phyloP scores from a whole-genome alignment of 345 rosid species.

The Syzygium grande region DNA sequence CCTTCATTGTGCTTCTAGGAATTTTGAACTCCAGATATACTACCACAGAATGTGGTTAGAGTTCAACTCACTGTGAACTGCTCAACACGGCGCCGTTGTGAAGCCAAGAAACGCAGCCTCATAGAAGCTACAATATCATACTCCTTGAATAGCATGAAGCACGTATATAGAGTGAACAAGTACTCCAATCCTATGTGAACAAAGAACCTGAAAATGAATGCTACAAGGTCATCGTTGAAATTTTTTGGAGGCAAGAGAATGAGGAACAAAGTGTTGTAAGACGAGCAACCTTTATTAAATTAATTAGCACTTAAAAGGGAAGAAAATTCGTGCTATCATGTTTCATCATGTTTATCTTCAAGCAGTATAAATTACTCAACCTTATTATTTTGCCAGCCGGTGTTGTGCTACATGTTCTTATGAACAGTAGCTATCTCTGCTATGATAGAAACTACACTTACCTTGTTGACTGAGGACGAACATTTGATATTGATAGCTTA shows the following conservation, averaged over 20 bases:
- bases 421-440: background rate
- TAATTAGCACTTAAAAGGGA: background rate
- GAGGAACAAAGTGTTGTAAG: background rate
- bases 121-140: conserved; percentile 62
- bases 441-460: conserved; percentile 4
- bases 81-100: conserved; percentile 69
- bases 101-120: conserved; percentile 82
- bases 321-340: background rate
- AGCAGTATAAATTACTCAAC: background rate
- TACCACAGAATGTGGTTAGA: background rate
- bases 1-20: background rate
- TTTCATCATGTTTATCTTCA: background rate
- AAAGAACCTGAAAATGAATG: conserved; percentile 62
- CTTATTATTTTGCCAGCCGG: background rate
- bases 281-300: background rate
- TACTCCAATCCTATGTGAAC: conserved; percentile 84
- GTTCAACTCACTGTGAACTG: conserved; percentile 83
- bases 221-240: background rate
- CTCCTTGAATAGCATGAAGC: conserved; percentile 86
- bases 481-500: conserved; percentile 94
- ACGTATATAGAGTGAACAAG: conserved; percentile 70
- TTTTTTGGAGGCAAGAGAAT: background rate
- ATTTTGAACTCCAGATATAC: background rate
- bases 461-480: conserved; percentile 75
- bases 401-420: background rate